Evolutionary conservation across 148 eudicot genomes (phyloP).

Genomic region (Amaranthus hypochondriacus): DNA sequence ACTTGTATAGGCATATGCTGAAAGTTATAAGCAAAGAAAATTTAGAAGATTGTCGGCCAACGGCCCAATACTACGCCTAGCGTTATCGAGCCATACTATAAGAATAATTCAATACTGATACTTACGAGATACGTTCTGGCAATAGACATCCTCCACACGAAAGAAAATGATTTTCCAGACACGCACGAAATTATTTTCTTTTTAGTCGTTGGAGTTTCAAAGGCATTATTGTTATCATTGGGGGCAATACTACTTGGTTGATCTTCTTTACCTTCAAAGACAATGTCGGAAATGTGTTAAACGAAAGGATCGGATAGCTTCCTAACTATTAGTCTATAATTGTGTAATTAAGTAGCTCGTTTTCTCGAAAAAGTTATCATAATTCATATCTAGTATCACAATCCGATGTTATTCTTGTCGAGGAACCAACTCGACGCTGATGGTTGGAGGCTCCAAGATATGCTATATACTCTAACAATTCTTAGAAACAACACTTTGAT

Average conservation of each 20-base stretch:
- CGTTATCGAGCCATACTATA: neutral
- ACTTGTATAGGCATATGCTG: conserved; percentile 26
- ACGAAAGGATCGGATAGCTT: neutral
- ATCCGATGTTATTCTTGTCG: no score
- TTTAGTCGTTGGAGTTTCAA: conserved; percentile 11
- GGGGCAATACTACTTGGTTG: neutral
- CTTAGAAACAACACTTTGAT: no score
- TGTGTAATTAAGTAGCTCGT: no score
- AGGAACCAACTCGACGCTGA: no score
- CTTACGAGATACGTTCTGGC: conserved; percentile 23
- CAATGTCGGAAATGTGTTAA: neutral
- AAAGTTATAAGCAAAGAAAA: neutral
- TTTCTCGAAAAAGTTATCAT: no score
- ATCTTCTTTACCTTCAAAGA: conserved; percentile 20
- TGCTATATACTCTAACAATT: no score
- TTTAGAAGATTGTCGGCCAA: neutral
- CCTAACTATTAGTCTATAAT: neutral
- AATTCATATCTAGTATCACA: no score
- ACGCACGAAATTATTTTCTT: neutral
- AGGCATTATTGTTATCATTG: neutral
- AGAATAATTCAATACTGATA: neutral
- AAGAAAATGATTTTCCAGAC: conserved; percentile 17
- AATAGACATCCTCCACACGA: conserved; percentile 13
- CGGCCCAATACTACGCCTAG: neutral
- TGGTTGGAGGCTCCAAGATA: no score